phyloP scores from a whole-genome alignment of 176 grass and related monocot genomes.

The Carex littledalei region DNA sequence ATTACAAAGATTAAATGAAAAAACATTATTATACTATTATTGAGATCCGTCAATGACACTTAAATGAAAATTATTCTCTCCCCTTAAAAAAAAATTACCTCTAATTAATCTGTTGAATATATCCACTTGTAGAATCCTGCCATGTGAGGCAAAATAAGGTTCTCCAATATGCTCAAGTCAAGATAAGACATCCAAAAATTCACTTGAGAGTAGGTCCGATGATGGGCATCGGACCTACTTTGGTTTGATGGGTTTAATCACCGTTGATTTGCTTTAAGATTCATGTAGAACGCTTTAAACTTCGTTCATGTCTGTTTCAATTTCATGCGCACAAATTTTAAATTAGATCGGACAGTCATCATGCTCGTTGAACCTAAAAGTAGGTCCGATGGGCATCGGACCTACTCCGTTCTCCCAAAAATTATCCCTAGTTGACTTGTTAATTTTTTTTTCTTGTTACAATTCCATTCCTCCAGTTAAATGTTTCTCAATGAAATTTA shows the following conservation, averaged over 20 bases:
- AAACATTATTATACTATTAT: not conserved
- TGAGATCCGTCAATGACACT: not conserved
- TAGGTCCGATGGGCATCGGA: no score
- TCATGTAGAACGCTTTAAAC: no score
- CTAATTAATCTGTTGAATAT: not conserved
- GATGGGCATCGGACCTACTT: no score
- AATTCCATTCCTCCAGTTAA: not conserved
- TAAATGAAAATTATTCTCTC: not conserved
- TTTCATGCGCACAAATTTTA: no score
- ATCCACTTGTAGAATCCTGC: not conserved
- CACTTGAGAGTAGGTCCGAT: no score
- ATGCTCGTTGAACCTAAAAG: no score
- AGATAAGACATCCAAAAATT: not conserved
- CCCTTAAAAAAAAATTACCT: not conserved
- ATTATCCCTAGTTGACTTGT: not conserved
- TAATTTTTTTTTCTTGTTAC: not conserved
- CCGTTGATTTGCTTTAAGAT: no score
- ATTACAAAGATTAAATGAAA: not conserved
- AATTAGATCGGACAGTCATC: no score
- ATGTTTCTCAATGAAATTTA: not conserved
- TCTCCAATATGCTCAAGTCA: slow-evolving; percentile 6
- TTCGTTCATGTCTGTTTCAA: no score
- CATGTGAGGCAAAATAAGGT: slow-evolving; percentile 17
- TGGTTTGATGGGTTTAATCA: no score
- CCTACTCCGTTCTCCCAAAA: no score